A percentile compares a stretch with the other conserved stretches of the same genome.
phyloP scores from a whole-genome alignment of 352 stramenopile genomes.

The Poterioochromonas sp. region DNA sequence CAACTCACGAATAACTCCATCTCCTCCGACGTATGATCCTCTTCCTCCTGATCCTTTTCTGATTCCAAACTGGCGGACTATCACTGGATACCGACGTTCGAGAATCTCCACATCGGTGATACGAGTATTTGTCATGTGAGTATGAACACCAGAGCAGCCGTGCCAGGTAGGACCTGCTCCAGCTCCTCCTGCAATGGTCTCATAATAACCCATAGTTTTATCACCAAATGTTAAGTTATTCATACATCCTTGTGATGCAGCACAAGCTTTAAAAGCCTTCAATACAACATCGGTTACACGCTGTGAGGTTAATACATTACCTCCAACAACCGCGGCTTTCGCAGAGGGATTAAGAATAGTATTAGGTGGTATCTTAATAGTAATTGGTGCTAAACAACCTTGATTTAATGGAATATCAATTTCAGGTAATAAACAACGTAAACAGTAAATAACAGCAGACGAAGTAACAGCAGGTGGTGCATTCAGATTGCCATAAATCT shows the following conservation, averaged over 20 bases:
- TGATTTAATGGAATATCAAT: constrained; percentile 91
- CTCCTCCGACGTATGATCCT: constrained; percentile 76
- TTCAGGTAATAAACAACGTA: constrained; percentile 82
- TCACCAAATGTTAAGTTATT: constrained; percentile 99
- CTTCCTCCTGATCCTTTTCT: constrained; percentile 72
- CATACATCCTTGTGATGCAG: constrained; percentile 96
- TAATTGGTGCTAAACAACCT: constrained; percentile 86
- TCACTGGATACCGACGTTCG: constrained; percentile 85
- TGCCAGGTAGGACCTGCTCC: constrained; percentile 86
- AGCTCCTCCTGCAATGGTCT: constrained; percentile 95
- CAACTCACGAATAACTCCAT: constrained; percentile 89
- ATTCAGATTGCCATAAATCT: constrained; percentile 97
- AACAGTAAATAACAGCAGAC: constrained; percentile 96
- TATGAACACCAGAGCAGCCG: constrained; percentile 90
- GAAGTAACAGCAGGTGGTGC: constrained; percentile 94
- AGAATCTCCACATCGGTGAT: constrained; percentile 99
- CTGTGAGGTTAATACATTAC: constrained; percentile 95
- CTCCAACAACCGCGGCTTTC: constrained; percentile 89
- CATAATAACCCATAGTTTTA: constrained; percentile 88
- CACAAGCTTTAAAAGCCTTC: constrained; percentile 86
- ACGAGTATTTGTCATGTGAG: constrained; percentile 98
- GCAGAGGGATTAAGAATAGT: constrained; percentile 89
- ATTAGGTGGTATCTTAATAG: constrained; percentile 84
- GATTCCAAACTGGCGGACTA: constrained; percentile 70
- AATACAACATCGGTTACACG: constrained; percentile 96